Evolutionary conservation across 2,329 filamentous ascomycete genomes (phyloP), one percentile per base, ranked within the genome.

Genomic region (Lasiodiplodia gonubiensis): DNA sequence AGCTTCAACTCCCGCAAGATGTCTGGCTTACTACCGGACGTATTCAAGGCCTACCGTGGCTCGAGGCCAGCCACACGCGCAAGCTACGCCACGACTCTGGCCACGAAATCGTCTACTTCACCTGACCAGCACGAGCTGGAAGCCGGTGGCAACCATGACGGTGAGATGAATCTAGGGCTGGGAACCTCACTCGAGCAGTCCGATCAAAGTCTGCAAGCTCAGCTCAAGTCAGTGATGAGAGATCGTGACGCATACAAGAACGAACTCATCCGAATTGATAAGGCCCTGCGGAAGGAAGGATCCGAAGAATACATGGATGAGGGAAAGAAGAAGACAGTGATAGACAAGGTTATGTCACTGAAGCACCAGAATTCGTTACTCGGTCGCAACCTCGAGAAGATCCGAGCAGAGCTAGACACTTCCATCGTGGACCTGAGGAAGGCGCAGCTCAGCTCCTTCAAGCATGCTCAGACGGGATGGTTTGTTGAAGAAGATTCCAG

Each of bases 231-330:
- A 12, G 35, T 12, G 10, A 12, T 37, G 10, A 12, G 10, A 10
- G 35, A 37, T 12, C 5, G 10, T 12, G 6, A 37, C 16, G 10
- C 8, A 48, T 3, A 48, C 14, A 23, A 12, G 2, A 0, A 4
- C 4, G 0, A 12, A 1, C 4, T 3, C 6, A 27, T 14, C 7
- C 2, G 14, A 0, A 1, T 23, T 4, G 0, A 25, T 2, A 12
- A 14, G 12, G 7, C 7, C 21, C 48, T 23, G 6, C 10, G 12
- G 8, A 16, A 25, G 12, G 21, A 25, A 25, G 14, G 0, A 25
- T 51, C 48, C 6, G 48, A 51, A 21, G 12, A 4, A 4, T 21
- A 7, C 7, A 2, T 10, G 21, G 21, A 3, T 21, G 12, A 18
- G 11, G 1, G 2, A 18, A 11, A 16, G 3, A 16, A 23, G 10